phyloP scores from a whole-genome alignment of 805 yeast genomes.

The Wickerhamiella spandovensis region DNA sequence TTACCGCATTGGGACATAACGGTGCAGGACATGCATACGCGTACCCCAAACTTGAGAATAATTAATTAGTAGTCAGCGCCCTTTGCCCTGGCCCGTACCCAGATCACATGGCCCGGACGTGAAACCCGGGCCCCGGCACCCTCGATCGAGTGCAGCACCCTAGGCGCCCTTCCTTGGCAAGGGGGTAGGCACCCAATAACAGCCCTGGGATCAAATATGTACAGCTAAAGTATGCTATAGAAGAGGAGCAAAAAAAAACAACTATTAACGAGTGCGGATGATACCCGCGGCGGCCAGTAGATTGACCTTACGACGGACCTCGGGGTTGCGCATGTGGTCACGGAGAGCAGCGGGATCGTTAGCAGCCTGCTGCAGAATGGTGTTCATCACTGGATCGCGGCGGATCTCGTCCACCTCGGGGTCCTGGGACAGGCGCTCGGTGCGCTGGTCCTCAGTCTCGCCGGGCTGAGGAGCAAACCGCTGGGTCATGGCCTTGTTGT shows the following conservation, averaged over 20 bases:
- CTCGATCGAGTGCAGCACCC: background rate
- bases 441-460: constrained; percentile 88
- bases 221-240: background rate
- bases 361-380: constrained; percentile 85
- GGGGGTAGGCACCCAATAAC: background rate
- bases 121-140: background rate
- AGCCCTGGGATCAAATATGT: background rate
- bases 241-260: no score
- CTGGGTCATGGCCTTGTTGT: constrained; percentile 59
- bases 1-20: background rate
- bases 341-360: constrained; percentile 92
- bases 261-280: constrained; percentile 75
- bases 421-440: constrained; percentile 80
- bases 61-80: background rate
- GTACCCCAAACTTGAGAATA: background rate
- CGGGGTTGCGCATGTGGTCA: constrained; percentile 97
- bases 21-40: background rate
- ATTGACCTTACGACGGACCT: constrained; percentile 73
- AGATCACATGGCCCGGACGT: background rate
- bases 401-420: constrained; percentile 87
- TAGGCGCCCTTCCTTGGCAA: no score
- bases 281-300: constrained; percentile 92
- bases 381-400: constrained; percentile 96
- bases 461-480: constrained; percentile 70
- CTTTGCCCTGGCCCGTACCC: background rate